These are phyloP conservation scores for Theileria annulata DNA, from an alignment of 169 alveolate genomes.

Conservation along the genomic window DNA sequence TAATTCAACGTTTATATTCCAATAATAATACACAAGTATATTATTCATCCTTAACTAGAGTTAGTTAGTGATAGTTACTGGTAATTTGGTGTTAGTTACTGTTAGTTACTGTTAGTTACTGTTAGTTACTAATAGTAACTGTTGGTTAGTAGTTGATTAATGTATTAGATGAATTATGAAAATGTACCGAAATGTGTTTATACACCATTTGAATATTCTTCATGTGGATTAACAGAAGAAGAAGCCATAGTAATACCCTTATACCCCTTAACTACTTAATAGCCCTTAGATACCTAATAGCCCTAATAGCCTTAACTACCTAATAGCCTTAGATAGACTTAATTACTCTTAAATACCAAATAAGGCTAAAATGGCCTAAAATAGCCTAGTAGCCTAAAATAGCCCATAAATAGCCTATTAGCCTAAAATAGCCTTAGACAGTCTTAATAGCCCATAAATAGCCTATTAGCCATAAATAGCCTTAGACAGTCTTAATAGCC, in stretches of 20 bases:
- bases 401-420: too few relatives aligned
- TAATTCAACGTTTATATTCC: conserved; percentile 90
- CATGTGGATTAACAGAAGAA: conserved; percentile 94
- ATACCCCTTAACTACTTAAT: not conserved
- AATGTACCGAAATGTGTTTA: conserved; percentile 95
- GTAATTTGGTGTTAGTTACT: not conserved
- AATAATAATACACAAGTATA: conserved; percentile 72
- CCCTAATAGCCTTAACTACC: not conserved
- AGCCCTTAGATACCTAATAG: not conserved
- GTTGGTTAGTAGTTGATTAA: too few relatives aligned
- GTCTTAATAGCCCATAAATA: too few relatives aligned
- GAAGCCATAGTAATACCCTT: conserved; percentile 76
- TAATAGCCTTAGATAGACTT: too few relatives aligned
- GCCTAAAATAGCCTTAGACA: too few relatives aligned
- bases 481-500: too few relatives aligned
- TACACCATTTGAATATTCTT: conserved; percentile 97
- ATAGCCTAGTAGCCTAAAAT: too few relatives aligned
- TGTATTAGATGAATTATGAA: conserved; percentile 80
- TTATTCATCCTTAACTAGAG: too few relatives aligned
- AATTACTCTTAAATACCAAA: too few relatives aligned
- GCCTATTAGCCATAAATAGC: too few relatives aligned
- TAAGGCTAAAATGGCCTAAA: too few relatives aligned
- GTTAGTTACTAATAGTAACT: not conserved
- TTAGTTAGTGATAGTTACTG: not conserved
- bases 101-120: not conserved